phyloP scores from a whole-genome alignment of 2,329 filamentous ascomycete species.

The Neofusicoccum umdonicola region DNA sequence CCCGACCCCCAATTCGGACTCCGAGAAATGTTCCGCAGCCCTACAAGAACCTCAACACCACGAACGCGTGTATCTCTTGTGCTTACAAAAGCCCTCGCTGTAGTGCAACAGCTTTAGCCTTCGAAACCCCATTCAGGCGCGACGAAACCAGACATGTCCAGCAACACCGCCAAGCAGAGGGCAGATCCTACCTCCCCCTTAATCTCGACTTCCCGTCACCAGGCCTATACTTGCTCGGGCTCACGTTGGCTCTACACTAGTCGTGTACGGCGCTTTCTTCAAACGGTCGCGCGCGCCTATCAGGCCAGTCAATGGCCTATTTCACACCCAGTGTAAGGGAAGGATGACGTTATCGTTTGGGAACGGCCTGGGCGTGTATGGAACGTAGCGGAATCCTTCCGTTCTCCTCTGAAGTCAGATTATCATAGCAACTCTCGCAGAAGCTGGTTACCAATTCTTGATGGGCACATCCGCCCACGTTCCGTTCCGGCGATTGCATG shows the following conservation, averaged over 20 bases:
- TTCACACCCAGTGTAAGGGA: too few species aligned
- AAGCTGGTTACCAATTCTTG: too few species aligned
- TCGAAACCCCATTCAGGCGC: neutral
- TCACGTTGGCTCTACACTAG: neutral
- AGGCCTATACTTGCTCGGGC: neutral
- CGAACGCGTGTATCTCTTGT: neutral
- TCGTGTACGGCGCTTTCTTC: neutral
- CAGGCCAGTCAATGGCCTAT: too few species aligned
- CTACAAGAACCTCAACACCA: neutral
- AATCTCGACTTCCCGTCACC: neutral
- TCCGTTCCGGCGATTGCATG: too few species aligned
- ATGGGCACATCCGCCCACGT: too few species aligned
- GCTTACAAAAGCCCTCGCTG: neutral
- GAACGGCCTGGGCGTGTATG: too few species aligned
- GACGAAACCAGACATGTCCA: neutral
- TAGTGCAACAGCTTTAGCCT: neutral
- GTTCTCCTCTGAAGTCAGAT: too few species aligned
- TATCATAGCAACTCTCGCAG: too few species aligned
- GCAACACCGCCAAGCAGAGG: neutral
- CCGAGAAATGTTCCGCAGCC: neutral
- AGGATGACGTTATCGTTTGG: too few species aligned
- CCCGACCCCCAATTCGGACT: neutral
- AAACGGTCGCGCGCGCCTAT: neutral
- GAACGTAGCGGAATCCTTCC: too few species aligned
- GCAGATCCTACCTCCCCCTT: neutral